phyloP scores from a whole-genome alignment of 2,329 filamentous ascomycete genomes.

The Orbilia quercus region DNA sequence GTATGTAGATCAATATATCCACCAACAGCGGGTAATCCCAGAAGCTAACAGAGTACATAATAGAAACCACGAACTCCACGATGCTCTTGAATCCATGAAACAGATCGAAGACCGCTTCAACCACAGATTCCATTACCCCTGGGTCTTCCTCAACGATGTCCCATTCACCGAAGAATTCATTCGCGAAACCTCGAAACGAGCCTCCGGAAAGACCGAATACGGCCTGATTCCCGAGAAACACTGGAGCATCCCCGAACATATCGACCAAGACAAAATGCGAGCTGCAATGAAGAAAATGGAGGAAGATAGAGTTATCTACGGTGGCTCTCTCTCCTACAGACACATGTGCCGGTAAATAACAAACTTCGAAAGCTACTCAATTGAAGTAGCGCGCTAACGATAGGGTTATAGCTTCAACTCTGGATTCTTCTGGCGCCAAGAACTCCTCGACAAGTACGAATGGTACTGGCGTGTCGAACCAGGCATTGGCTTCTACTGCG shows the following conservation, averaged over 20 bases:
- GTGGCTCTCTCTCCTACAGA: slow-evolving; percentile 58
- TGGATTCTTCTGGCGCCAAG: slow-evolving; percentile 59
- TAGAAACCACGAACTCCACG: slow-evolving; percentile 59
- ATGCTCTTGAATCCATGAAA: slow-evolving; percentile 60
- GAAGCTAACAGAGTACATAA: slow-evolving; percentile 20
- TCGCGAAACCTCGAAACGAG: slow-evolving; percentile 58
- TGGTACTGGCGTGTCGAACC: slow-evolving; percentile 61
- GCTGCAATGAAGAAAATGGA: slow-evolving; percentile 58
- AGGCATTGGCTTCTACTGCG: slow-evolving; percentile 59
- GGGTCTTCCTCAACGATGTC: slow-evolving; percentile 60
- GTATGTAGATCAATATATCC: slow-evolving; percentile 38
- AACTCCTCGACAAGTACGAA: slow-evolving; percentile 58
- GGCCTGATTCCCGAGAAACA: slow-evolving; percentile 58
- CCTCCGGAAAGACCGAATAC: slow-evolving; percentile 58
- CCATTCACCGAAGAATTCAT: slow-evolving; percentile 59
- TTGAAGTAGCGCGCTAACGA: not conserved
- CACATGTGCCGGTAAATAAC: slow-evolving; percentile 57
- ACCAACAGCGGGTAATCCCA: not conserved
- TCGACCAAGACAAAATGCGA: slow-evolving; percentile 57
- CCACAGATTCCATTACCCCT: slow-evolving; percentile 59
- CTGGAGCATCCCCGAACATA: slow-evolving; percentile 58
- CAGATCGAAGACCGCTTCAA: slow-evolving; percentile 60
- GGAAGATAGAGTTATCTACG: slow-evolving; percentile 59
- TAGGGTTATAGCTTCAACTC: slow-evolving; percentile 58
- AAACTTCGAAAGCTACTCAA: not conserved